Base-by-base conservation (phyloP, 2,329 filamentous ascomycete genomes). In the Stemphylium beticola region DNA sequence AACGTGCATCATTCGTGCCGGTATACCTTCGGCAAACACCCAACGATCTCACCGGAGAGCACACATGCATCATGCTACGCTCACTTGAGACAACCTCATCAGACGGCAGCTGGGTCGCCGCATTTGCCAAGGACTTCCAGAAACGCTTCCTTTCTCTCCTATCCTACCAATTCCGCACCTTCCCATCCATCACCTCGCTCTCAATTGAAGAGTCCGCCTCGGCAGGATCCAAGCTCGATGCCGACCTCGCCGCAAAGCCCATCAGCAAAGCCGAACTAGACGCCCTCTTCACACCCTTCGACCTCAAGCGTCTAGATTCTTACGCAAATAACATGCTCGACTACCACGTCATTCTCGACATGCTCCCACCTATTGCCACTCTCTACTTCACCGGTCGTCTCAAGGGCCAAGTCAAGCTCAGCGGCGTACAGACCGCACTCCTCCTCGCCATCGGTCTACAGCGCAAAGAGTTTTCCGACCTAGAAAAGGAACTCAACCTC, bases 301-400 rank as follows among this genome's bases (percentile, higher is more conserved):
- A 99, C 74, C 85, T 97, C 58, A 98, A 98, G 80, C 88, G 95
- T 24, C 82, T 99, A 3, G 93, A 97, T 72, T 93, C 90, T 38
- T 99, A 99, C 68, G 91, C 95, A 14, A 96, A 96, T 77, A 96
- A 96, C 77, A 90, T 97, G 83, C 86, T 99, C 37, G 96, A 99
- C 76, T 96, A 98, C 79, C 96, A 97, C 71, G 93, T 97, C 65
- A 95, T 99, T 50, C 84, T 98, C 24, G 96, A 99, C 73, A 85
- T 99, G 69, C 83, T 99, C 51, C 95, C 95, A 0, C 85, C 83
- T 1, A 87, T 99, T 59, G 89, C 95, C 1, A 82, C 83, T 20
- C 84, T 96, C 22, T 97, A 93, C 80, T 99, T 99, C 76, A 87
- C 86, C 0, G 90, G 91, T 42, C 86, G 87, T 9, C 80, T 98